Evolutionary conservation across 2,329 filamentous ascomycete genomes (phyloP).

Genomic region (Capronia coronata): DNA sequence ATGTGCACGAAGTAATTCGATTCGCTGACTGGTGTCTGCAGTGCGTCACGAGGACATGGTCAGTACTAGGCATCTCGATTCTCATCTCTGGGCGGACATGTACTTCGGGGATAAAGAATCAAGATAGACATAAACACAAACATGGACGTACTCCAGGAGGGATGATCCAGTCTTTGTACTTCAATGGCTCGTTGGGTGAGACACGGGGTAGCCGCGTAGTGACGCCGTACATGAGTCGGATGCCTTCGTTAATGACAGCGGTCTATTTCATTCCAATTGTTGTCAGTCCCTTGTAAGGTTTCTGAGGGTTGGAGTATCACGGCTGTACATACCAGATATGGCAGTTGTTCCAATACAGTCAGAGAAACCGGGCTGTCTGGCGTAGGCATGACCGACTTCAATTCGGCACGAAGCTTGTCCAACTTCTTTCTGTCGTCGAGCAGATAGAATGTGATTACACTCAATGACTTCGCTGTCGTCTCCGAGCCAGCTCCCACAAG

Average conservation of each 20-base stretch:
- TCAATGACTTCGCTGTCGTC: conserved; percentile 32
- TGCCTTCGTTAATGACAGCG: conserved; percentile 30
- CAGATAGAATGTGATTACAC: conserved; percentile 31
- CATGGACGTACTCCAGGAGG: conserved; percentile 26
- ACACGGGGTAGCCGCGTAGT: conserved; percentile 18
- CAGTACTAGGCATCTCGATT: too few species aligned
- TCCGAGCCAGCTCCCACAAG: conserved; percentile 33
- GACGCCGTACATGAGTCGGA: conserved; percentile 27
- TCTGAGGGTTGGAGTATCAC: too few species aligned
- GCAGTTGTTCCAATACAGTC: conserved; percentile 36
- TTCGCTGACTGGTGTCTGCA: conserved; percentile 27
- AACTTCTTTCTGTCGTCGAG: conserved; percentile 7
- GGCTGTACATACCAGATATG: conserved; percentile 34
- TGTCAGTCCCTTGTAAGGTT: too few species aligned
- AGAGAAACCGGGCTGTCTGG: conserved; percentile 18
- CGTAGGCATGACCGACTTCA: conserved; percentile 13
- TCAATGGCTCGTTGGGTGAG: conserved; percentile 25
- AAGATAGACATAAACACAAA: too few species aligned
- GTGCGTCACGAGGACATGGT: too few species aligned
- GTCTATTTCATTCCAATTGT: too few species aligned
- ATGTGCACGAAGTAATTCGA: conserved; percentile 26
- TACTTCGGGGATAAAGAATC: too few species aligned
- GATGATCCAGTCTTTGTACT: conserved; percentile 32
- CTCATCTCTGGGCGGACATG: too few species aligned
- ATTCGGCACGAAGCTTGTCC: conserved; percentile 15